phyloP scores from a whole-genome alignment of 1,284 basidiomycete species.

The Puccinia sorghi region DNA sequence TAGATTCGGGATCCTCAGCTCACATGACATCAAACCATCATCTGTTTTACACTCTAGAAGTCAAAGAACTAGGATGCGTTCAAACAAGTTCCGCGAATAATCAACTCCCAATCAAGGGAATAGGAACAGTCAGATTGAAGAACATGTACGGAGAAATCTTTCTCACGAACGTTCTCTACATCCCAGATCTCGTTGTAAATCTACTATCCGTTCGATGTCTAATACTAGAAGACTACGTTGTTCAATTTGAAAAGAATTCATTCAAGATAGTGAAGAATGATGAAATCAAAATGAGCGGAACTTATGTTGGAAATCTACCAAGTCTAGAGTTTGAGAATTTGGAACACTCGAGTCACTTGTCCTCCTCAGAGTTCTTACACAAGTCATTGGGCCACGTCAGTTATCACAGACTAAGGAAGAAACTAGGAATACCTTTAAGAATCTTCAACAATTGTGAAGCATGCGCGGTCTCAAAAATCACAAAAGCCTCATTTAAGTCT shows the following conservation, averaged over 20 bases:
- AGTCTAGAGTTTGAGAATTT: not conserved
- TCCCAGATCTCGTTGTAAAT: not conserved
- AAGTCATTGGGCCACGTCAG: not conserved
- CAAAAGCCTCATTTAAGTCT: not conserved
- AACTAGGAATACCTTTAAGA: not conserved
- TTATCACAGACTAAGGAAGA: not conserved
- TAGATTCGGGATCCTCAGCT: conserved; percentile 2
- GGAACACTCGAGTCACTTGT: not conserved
- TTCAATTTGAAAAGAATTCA: not conserved
- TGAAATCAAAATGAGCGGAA: not conserved
- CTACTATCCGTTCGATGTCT: conserved; percentile 14
- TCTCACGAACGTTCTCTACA: not conserved
- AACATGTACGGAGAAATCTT: not conserved
- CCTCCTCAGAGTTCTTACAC: not conserved
- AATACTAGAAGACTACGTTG: not conserved
- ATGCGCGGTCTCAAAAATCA: not conserved
- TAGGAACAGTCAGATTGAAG: not conserved
- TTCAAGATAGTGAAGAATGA: not conserved
- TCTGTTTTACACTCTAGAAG: not conserved
- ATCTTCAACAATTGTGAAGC: not conserved
- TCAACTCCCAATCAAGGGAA: not conserved
- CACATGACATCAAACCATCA: not conserved
- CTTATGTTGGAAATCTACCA: not conserved
- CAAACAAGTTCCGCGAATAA: not conserved
- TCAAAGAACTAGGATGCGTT: not conserved